Evolutionary conservation across 2,329 filamentous ascomycete genomes (phyloP).

Genomic region (Triangularia verruculosa): DNA sequence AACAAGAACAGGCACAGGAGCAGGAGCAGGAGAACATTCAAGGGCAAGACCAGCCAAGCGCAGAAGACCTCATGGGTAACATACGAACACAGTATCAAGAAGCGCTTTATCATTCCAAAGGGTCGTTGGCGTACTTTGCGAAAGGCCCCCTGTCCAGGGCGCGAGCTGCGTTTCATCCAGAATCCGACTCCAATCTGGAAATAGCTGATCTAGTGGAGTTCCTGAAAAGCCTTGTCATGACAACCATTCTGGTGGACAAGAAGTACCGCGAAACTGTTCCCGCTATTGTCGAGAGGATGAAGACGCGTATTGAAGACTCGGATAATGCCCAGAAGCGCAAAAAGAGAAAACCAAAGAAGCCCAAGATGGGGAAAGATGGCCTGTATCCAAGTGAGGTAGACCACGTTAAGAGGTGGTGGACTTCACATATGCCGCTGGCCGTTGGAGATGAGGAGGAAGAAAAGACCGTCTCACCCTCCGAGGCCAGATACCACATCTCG

Average conservation of each 20-base stretch:
- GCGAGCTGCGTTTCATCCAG: constrained; percentile 65
- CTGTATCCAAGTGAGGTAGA: constrained; percentile 65
- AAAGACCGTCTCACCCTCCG: constrained; percentile 44
- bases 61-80: constrained; percentile 55
- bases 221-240: constrained; percentile 65
- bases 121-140: constrained; percentile 77
- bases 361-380: constrained; percentile 65
- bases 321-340: constrained; percentile 45
- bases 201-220: constrained; percentile 65
- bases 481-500: constrained; percentile 61
- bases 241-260: constrained; percentile 67
- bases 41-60: constrained; percentile 39
- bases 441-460: constrained; percentile 44
- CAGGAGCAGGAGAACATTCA: constrained; percentile 17
- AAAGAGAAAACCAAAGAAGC: constrained; percentile 59
- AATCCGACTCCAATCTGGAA: constrained; percentile 57
- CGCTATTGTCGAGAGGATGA: constrained; percentile 56
- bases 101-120: constrained; percentile 63
- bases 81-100: constrained; percentile 59
- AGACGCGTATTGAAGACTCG: constrained; percentile 52
- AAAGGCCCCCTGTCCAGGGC: constrained; percentile 77
- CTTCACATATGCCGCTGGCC: constrained; percentile 49
- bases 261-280: constrained; percentile 74
- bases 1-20: too few species aligned
- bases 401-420: constrained; percentile 69